Conservation (phyloP, 495 filamentous ascomycete genomes). For the Annulohypoxylon moriforme region DNA sequence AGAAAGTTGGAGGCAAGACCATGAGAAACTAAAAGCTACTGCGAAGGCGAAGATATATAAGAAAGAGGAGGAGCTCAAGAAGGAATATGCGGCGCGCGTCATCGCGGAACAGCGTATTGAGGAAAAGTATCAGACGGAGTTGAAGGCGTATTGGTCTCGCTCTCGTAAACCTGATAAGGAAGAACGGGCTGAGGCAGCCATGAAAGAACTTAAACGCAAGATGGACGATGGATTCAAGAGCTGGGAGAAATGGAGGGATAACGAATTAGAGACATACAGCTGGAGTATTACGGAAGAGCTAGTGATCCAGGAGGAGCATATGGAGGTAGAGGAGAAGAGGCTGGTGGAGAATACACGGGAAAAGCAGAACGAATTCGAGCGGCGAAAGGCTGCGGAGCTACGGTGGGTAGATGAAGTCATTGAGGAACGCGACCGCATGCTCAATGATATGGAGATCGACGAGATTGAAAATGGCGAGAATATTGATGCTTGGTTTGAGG, state of each 20-base stretch:
- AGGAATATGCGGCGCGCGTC: conserved; percentile 44
- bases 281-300: conserved; percentile 44
- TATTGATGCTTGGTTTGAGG: conserved; percentile 45
- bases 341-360: conserved; percentile 22
- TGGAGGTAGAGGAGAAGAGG: conserved; percentile 40
- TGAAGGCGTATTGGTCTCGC: conserved; percentile 45
- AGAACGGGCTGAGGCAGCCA: conserved; percentile 36
- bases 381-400: conserved; percentile 44
- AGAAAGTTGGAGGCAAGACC: conserved; percentile 41
- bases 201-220: conserved; percentile 44
- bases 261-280: conserved; percentile 39
- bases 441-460: conserved; percentile 45
- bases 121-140: conserved; percentile 46
- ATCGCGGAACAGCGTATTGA: conserved; percentile 48
- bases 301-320: conserved; percentile 46
- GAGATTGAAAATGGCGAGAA: conserved; percentile 52
- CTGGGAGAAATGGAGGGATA: conserved; percentile 48
- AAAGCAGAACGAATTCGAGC: conserved; percentile 18
- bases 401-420: conserved; percentile 48
- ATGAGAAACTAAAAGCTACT: conserved; percentile 27
- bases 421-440: conserved; percentile 46
- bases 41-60: conserved; percentile 30
- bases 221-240: conserved; percentile 41
- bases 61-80: conserved; percentile 37
- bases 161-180: conserved; percentile 37